Base-by-base conservation (phyloP, 495 filamentous ascomycete species). In the Neurospora tetraspora region DNA sequence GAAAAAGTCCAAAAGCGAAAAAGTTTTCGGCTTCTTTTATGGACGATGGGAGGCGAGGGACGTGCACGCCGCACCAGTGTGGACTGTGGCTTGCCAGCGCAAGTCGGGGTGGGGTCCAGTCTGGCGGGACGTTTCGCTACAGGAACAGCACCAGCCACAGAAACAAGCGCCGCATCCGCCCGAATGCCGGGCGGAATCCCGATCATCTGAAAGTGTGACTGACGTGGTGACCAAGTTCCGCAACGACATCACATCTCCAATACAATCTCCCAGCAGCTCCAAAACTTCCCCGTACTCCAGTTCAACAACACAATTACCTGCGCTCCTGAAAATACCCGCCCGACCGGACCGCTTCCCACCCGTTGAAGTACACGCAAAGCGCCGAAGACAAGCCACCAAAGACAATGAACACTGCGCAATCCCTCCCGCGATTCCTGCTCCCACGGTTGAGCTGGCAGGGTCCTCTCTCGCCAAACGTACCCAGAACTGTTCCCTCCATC, bases 181-280 rank as follows among this genome's bases (percentile, higher is more conserved):
- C 27, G 53, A 65, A 65, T 18, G 53, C 53, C 14, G 53, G 53
- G 27, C 53, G 12, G 4, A 7, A 36, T 65, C 53, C 53, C 53
- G 53, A 65, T 3, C 53, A 65, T 65, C 27, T 65, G 27, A 18
- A 65, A 34, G 53, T 34, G 53, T 65, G 27, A 65, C 27, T 34
- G 53, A 65, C 53, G 53, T 65, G 53, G 53, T 65, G 53, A 96
- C 73, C 95, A 98, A 93, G 73, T 88, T 97, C 47, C 96, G 93
- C 78, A 98, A 99, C 76, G 89, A 96, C 14, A 93, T 93, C 18
- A 97, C 96, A 93, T 86, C 98, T 68, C 93, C 53, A 65, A 61
- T 68, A 93, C 53, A 61, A 65, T 65, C 14, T 34, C 53, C 53
- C 27, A 61, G 14, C 4, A 65, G 53, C 53, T 65, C 27, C 53